Evolutionary conservation across 345 rosid genomes (phyloP), one percentile per base, ranked within the genome.

Genomic region (Geranium brycei): DNA sequence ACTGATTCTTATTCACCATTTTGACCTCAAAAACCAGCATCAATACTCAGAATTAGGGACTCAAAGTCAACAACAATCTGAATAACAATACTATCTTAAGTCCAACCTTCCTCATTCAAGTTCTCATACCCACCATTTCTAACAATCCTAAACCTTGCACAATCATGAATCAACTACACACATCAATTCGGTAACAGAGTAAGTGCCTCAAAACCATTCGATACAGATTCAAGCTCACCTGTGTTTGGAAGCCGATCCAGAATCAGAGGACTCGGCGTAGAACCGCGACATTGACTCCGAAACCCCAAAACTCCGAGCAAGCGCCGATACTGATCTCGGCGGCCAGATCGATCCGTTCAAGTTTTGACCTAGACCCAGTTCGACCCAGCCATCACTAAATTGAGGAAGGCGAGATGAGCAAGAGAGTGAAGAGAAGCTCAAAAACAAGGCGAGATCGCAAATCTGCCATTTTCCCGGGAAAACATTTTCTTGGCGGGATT

Each of bases 41-140:
- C 74, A 28, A 84, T 62, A 67, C 82, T 84, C 69, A 81, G 63
- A 66, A 84, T 87, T 67, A 76, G 76, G 16, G 81, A 79, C 4
- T 82, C 68, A 56, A 89, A 82, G 66, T 86, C 92, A 1, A 76
- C 87, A 1, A 87, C 92, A 19, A 84, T 31, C 63, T 87, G 92
- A 6, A 74, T 82, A 1, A 82, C 84, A 67, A 87, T 61, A 59
- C 72, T 72, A 17, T 77, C 74, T 12, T 67, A 70, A 7, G 47
- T 15, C 16, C 15, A 23, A 23, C 28, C 53, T 10, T 35, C 66
- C 11, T 40, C 65, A 17, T 66, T 23, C 32, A 55, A 23, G 28
- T 41, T 62, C 18, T 59, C 59, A 15, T 19, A 31, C 17, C 69
- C 66, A n/a, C 35, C 70, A 61, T 60, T 66, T 15, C 53, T 65